Percentiles rank a stretch among this genome's conserved stretches.
Evolutionary conservation across 139 green algal genomes (phyloP).

Genomic region (Bryopsis sp.): DNA sequence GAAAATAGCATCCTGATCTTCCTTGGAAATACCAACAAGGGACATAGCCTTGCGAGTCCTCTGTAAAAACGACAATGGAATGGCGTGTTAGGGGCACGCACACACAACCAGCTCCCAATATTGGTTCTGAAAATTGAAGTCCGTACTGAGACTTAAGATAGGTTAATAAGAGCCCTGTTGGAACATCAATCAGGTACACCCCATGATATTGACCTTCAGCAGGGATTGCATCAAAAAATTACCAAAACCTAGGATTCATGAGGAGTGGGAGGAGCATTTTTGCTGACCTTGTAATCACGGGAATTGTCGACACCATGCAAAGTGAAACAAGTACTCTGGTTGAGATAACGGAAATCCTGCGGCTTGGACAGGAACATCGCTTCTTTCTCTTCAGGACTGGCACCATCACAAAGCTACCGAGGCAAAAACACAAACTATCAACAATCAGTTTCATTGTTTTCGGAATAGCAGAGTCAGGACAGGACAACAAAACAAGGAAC

Average conservation of each 20-base stretch:
- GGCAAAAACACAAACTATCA: not conserved
- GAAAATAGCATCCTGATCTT: slow-evolving; percentile 73
- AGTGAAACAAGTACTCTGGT: slow-evolving; percentile 76
- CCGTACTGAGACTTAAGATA: too few species aligned
- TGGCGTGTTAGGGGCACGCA: not conserved
- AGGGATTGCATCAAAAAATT: too few species aligned
- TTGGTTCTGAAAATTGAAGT: too few species aligned
- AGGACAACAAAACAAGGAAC: too few species aligned
- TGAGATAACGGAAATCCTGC: slow-evolving; percentile 78
- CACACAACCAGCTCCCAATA: not conserved
- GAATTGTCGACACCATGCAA: slow-evolving; percentile 78
- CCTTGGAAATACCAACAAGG: slow-evolving; percentile 79
- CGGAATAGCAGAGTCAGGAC: too few species aligned
- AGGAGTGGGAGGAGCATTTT: not conserved
- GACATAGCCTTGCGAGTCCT: slow-evolving; percentile 83
- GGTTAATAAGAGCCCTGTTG: too few species aligned
- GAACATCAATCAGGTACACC: too few species aligned
- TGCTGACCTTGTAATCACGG: slow-evolving; percentile 72
- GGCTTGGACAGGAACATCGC: slow-evolving; percentile 52
- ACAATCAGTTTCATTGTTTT: not conserved
- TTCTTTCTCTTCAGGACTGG: slow-evolving; percentile 50
- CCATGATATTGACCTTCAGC: too few species aligned
- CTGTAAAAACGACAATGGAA: slow-evolving; percentile 17
- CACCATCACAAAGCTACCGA: slow-evolving; percentile 80
- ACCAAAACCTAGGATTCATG: slow-evolving; percentile 11